A percentile compares a stretch with the other conserved stretches of the same genome.
phyloP scores from a whole-genome alignment of 495 filamentous ascomycete species.

The Parathielavia appendiculata region DNA sequence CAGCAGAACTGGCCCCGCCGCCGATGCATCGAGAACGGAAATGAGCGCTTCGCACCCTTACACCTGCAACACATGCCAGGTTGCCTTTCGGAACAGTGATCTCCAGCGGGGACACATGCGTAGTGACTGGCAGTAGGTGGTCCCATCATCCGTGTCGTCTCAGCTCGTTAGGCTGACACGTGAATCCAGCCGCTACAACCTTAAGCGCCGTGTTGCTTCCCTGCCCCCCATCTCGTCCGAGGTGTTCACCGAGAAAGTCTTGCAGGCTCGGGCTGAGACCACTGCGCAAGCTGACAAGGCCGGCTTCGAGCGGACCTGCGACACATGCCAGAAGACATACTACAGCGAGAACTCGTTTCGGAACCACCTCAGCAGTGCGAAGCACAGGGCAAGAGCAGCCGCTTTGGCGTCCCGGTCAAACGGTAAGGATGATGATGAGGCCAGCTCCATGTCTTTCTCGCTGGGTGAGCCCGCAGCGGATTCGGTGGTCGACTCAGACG shows the following conservation, averaged over 20 bases:
- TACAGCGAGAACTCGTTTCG: slow-evolving; percentile 93
- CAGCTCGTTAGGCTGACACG: slow-evolving; percentile 10
- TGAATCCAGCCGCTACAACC: slow-evolving; percentile 77
- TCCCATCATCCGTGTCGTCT: neutral
- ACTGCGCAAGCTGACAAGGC: slow-evolving; percentile 82
- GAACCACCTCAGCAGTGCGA: slow-evolving; percentile 88
- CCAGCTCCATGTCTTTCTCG: slow-evolving; percentile 85
- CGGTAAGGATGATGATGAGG: slow-evolving; percentile 54
- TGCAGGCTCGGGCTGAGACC: slow-evolving; percentile 81
- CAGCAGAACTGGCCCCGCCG: slow-evolving; percentile 31
- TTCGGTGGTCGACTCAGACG: slow-evolving; percentile 53
- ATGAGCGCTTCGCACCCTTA: slow-evolving; percentile 66
- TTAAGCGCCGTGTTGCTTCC: slow-evolving; percentile 90
- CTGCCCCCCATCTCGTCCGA: slow-evolving; percentile 90
- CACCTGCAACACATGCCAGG: slow-evolving; percentile 96
- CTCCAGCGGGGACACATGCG: slow-evolving; percentile 95
- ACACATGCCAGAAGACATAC: slow-evolving; percentile 83
- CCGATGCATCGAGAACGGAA: slow-evolving; percentile 31
- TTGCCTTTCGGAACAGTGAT: slow-evolving; percentile 89
- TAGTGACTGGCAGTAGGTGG: slow-evolving; percentile 92
- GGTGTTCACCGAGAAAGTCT: slow-evolving; percentile 90
- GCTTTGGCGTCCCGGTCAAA: slow-evolving; percentile 28
- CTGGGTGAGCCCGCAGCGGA: slow-evolving; percentile 63
- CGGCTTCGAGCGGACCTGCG: slow-evolving; percentile 77
- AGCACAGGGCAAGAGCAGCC: slow-evolving; percentile 69